Percentiles rank a stretch among this genome's conserved stretches.
Evolutionary conservation across 1,284 basidiomycete genomes (phyloP).

Genomic region (Rhodotorula sp.): DNA sequence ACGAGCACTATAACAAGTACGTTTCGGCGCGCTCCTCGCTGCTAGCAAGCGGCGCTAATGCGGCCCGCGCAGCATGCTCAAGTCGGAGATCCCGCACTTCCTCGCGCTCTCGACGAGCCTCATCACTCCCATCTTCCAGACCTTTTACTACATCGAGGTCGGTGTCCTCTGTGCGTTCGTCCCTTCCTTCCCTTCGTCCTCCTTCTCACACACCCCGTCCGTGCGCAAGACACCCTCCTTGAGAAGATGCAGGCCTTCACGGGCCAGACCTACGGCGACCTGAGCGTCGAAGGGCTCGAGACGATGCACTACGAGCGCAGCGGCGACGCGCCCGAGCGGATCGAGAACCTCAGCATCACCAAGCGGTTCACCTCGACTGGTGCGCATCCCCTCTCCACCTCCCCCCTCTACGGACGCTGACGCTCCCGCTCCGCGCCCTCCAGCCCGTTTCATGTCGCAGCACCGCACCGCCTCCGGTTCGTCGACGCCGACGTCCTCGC

Average conservation of each 20-base stretch:
- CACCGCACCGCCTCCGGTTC: conserved; percentile 48
- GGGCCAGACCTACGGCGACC: conserved; percentile 28
- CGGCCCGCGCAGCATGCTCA: conserved; percentile 61
- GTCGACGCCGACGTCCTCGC: conserved; percentile 9
- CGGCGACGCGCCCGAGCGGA: conserved; percentile 33
- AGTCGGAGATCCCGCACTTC: conserved; percentile 90
- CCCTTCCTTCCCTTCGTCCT: conserved; percentile 1
- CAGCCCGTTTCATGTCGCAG: conserved; percentile 50
- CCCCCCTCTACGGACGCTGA: conserved; percentile 28
- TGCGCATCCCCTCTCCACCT: conserved; percentile 52
- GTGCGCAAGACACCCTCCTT: conserved; percentile 38
- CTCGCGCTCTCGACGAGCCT: conserved; percentile 83
- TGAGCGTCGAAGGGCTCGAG: conserved; percentile 28
- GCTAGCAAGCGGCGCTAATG: too few relatives aligned
- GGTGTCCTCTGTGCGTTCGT: conserved; percentile 36
- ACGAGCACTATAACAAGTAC: conserved; percentile 86
- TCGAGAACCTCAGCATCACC: conserved; percentile 57
- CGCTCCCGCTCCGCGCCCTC: conserved; percentile 19
- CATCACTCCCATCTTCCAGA: conserved; percentile 95
- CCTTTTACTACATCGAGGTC: conserved; percentile 71
- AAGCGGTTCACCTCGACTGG: conserved; percentile 81
- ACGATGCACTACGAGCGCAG: conserved; percentile 37
- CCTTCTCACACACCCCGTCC: background rate
- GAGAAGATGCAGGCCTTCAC: conserved; percentile 41
- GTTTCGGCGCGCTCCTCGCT: background rate